These are phyloP conservation scores for Ascochyta viciae-villosae DNA, from an alignment of 2,329 filamentous ascomycete genomes.

Conservation along the genomic window DNA sequence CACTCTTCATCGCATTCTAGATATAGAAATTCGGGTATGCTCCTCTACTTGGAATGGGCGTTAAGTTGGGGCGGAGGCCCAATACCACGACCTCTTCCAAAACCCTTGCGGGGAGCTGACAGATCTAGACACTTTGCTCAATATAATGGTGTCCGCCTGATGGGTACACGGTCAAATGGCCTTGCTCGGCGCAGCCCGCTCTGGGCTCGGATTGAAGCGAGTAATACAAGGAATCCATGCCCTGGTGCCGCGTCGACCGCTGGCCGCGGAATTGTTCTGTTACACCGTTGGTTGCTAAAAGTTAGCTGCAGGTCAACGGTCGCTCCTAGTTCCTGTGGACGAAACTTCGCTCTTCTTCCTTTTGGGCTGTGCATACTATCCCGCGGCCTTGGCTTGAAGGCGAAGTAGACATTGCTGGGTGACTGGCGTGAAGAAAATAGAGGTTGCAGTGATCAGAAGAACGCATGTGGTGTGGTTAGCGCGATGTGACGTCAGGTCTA, in stretches of 20 bases:
- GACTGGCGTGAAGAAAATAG: conserved; percentile 4
- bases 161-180: not conserved
- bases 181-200: not conserved
- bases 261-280: conserved; percentile 1
- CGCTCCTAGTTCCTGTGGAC: not conserved
- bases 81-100: not conserved
- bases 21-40: not conserved
- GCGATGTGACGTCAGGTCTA: conserved; percentile 9
- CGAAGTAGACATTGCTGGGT: not conserved
- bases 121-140: conserved; percentile 7
- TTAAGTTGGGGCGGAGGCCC: not conserved
- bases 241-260: conserved; percentile 9
- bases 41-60: not conserved
- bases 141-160: conserved; percentile 1
- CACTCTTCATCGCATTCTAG: not conserved
- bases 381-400: conserved; percentile 8
- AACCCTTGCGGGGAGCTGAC: not conserved
- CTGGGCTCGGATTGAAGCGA: not conserved
- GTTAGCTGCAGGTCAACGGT: conserved; percentile 14
- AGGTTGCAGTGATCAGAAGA: conserved; percentile 1
- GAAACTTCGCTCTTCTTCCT: not conserved
- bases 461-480: conserved; percentile 4
- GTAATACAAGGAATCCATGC: conserved; percentile 13
- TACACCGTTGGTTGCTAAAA: not conserved
- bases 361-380: not conserved